Evolutionary conservation across 2,329 filamentous ascomycete genomes (phyloP), one percentile per base, ranked within the genome.

Genomic region (Drechslerella coelobrocha): DNA sequence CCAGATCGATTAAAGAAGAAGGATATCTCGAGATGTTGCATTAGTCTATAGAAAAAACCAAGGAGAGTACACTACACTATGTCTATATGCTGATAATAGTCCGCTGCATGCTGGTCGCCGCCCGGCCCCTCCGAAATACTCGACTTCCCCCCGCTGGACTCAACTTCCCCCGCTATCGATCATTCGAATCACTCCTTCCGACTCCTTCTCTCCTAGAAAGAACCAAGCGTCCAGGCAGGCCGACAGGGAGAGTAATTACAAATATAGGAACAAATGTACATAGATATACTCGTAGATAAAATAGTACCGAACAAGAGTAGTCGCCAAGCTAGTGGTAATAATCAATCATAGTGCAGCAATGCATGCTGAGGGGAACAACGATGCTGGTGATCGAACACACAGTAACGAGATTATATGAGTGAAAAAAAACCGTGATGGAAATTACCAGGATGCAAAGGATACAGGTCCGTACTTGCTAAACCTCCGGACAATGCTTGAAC

Each of bases 401-500:
- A 34, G 29, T 9, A 23, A 52, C 41, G 52, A 37, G 48, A 61
- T 50, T 47, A 61, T 47, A 31, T 59, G 29, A 37, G 23, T 57
- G 45, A n/a, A 61, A 61, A 55, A 69, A 62, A 57, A 59, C 17
- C 43, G 7, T 23, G 43, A 48, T 26, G 19, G 43, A 26, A 48
- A 48, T 39, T 59, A 62, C 57, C 57, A 62, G 61, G 57, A 69
- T 59, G 65, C 29, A 54, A 69, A 52, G 52, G 51, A 54, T 62
- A 57, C 57, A 57, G 57, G 65, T 62, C 34, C 65, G 39, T 62
- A 29, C 57, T 62, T 69, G 57, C 57, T 59, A 59, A 52, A 69
- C 65, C 51, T 54, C 52, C 65, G 65, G 65, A 59, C 65, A 69
- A 69, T 69, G 65, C 65, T 69, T 69, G 65, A 69, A 69, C 65